Conservation (phyloP, 1,284 basidiomycete species). For the Gymnopus androsaceus region DNA sequence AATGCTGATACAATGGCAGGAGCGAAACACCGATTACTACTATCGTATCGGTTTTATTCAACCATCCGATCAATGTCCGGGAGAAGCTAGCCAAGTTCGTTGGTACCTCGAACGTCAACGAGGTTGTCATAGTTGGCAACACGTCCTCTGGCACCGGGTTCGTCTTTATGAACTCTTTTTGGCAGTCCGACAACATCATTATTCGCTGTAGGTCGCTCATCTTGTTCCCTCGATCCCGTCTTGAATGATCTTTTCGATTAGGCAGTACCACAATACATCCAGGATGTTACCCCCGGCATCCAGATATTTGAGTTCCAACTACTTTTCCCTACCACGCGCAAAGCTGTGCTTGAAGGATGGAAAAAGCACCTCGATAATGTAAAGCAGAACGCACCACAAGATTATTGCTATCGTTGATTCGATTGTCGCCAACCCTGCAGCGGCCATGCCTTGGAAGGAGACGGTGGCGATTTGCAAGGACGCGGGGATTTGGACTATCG, state of each 20-base stretch:
- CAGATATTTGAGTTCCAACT: constrained; percentile 52
- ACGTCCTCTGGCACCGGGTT: constrained; percentile 69
- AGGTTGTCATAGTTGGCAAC: constrained; percentile 69
- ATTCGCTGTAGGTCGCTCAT: constrained; percentile 39
- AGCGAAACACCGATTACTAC: constrained; percentile 67
- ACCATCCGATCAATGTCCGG: constrained; percentile 45
- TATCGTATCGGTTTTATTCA: constrained; percentile 45
- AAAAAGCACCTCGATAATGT: constrained; percentile 37
- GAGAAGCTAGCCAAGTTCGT: constrained; percentile 59
- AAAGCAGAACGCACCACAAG: constrained; percentile 19
- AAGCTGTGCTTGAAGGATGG: constrained; percentile 61
- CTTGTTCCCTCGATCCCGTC: neutral
- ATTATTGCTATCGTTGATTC: constrained; percentile 77
- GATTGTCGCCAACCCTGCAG: constrained; percentile 73
- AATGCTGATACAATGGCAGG: constrained; percentile 48
- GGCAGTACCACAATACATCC: constrained; percentile 68
- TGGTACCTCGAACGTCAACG: constrained; percentile 54
- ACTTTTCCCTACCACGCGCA: constrained; percentile 66
- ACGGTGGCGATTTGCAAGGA: constrained; percentile 69
- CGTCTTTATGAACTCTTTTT: constrained; percentile 60
- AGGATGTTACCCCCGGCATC: constrained; percentile 59
- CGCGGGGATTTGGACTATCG: constrained; percentile 64
- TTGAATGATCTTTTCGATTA: constrained; percentile 29
- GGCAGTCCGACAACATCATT: constrained; percentile 48
- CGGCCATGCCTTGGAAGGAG: constrained; percentile 77